These are phyloP conservation scores for Alternaria gansuensis DNA, from an alignment of 2,329 filamentous ascomycete species.

Conservation along the genomic window DNA sequence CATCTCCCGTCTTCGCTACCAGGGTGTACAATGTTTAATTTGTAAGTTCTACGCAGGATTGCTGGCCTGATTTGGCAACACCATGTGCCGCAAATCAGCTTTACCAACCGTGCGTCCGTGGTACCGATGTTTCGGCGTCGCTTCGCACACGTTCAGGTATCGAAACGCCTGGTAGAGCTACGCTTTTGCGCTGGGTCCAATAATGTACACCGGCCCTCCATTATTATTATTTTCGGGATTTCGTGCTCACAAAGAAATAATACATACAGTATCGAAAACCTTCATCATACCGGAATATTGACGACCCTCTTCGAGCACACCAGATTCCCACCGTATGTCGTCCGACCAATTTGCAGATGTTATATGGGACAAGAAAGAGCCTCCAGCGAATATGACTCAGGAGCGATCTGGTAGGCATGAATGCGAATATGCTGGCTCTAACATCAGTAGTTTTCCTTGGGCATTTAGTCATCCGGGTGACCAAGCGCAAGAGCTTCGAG, in stretches of 20 bases:
- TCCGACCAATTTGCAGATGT: neutral
- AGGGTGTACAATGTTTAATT: no score
- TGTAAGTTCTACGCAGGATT: no score
- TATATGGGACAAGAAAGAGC: neutral
- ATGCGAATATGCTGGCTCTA: slow-evolving; percentile 26
- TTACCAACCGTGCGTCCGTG: no score
- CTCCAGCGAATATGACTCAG: neutral
- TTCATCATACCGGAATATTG: neutral
- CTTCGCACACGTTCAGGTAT: no score
- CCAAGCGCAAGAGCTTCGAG: slow-evolving; percentile 23
- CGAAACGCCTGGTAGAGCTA: no score
- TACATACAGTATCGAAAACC: neutral
- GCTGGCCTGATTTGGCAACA: no score
- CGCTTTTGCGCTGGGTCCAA: neutral
- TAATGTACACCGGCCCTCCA: neutral
- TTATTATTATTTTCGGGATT: no score
- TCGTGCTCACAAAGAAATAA: no score
- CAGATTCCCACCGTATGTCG: neutral
- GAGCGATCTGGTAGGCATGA: slow-evolving; percentile 22
- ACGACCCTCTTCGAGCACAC: neutral
- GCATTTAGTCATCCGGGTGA: slow-evolving; percentile 20
- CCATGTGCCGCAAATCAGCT: no score
- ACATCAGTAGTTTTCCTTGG: slow-evolving; percentile 24
- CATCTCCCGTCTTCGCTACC: no score
- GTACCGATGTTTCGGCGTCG: no score